Base-by-base conservation (phyloP, 768 basidiomycete species). In the Mycena olivaceomarginata region DNA sequence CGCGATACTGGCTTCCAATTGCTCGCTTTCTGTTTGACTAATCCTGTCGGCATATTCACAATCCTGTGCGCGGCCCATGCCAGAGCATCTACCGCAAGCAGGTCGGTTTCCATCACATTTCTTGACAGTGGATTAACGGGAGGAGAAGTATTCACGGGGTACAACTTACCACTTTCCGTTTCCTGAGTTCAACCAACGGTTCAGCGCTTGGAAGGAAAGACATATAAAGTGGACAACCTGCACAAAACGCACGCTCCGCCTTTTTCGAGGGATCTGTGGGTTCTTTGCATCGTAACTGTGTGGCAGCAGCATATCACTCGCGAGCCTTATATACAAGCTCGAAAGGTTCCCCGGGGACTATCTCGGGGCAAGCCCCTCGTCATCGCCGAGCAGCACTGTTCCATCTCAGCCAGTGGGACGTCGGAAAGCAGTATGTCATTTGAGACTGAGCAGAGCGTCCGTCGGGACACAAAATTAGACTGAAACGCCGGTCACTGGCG, bases 91-190 rank as follows among this genome's bases (percentile, higher is more conserved):
- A 9, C 83, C 82, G 68, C 90, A 91, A 9, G 85, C 81, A 1
- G 90, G 90, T 31, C 85, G 82, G 1, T 63, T 75, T 9, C 90
- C 88, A 74, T 91, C 89, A 62, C 90, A 91, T 80, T 84, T 85
- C 90, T 90, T 62, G 11, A 43, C 20, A 39, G 5, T 45, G 31
- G 5, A 46, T 68, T 25, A 69, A 57, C 15, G 68, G 8, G 60
- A 72, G 8, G 67, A 25, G 31, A 46, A 13, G 37, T 31, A 56
- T 31, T 31, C 31, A 31, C 31, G 31, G 41, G 16, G 37, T n/a
- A 64, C 20, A 53, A 2, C 74, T 22, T 66, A 67, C 75, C 53
- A 62, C 69, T 71, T 76, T 76, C 2, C 64, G 64, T 53, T 66
- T 71, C 69, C 69, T 71, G 41, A n/a, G 39, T n/a, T 31, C 31